Evolutionary conservation across 805 yeast genomes (phyloP), one percentile per base, ranked within the genome.

Genomic region (Hanseniaspora hatyaiensis): DNA sequence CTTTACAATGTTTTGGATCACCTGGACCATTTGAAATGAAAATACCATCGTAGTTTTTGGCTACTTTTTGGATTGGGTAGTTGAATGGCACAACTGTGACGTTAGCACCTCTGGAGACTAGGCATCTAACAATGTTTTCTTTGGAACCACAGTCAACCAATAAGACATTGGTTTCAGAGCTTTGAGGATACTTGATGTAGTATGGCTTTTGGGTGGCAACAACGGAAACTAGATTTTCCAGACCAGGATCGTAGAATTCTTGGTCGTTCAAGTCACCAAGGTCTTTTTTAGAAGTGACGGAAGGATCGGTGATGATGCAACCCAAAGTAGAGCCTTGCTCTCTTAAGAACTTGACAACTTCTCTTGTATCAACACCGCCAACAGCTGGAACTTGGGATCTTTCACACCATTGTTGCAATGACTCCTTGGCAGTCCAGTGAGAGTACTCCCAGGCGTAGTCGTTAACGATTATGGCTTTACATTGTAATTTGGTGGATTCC

Each of bases 341-440:
- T 70, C 98, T 83, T 66, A 92, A 75, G 60, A 80, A 85, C 38
- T 89, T 76, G 49, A 92, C 97, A 54, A 92, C 75, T 50, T 88
- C 84, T 71, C 98, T 83, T 54, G 99, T 92, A 65, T 92, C 99
- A 40, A 92, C 96, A 52, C 96, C 98, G 36, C 96, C 78, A 58
- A 92, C 82, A 39, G 96, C 94, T 49, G 97, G 94, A 49, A 94
- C 92, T 36, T 95, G 95, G 57, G 87, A 94, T 62, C 95, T 80
- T 66, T 83, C 77, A 70, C 98, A 92, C 98, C 97, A 92, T 57
- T 83, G 84, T 51, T 85, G 82, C 50, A 92, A 73, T 16, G 94
- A 81, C 69, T 92, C 97, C 29, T 92, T 95, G 3, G 99, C 99
- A 31, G 97, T 88, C 98, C 98, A 92, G 65, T 92, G 99, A n/a